A percentile compares a stretch with the other conserved stretches of the same genome.
Evolutionary conservation across 495 filamentous ascomycete genomes (phyloP).

Genomic region (Penicillium canescens): DNA sequence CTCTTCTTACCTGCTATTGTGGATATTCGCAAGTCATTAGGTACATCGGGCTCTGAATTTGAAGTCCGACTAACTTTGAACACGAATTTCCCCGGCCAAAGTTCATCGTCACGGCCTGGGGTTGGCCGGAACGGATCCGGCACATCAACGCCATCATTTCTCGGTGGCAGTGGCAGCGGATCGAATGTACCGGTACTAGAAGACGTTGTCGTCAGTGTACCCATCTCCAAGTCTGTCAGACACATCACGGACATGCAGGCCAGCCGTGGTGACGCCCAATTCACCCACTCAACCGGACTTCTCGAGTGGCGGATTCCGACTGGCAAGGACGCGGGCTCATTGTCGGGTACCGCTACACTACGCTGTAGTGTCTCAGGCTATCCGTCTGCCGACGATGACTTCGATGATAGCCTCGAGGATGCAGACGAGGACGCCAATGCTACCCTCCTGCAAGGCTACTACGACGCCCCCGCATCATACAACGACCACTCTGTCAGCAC

Average conservation of each 20-base stretch:
- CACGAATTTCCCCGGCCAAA: conserved; percentile 54
- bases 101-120: conserved; percentile 33
- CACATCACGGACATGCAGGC: conserved; percentile 85
- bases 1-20: conserved; percentile 79
- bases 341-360: conserved; percentile 68
- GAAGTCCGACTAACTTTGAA: conserved; percentile 80
- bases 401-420: conserved; percentile 58
- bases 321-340: conserved; percentile 57
- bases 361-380: conserved; percentile 78
- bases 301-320: conserved; percentile 85
- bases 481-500: conserved; percentile 26
- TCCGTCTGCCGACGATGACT: conserved; percentile 47
- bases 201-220: conserved; percentile 78
- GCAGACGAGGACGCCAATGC: conserved; percentile 37
- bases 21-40: conserved; percentile 78
- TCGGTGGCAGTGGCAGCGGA: conserved; percentile 54
- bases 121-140: conserved; percentile 46
- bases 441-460: conserved; percentile 51
- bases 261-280: conserved; percentile 81
- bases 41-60: conserved; percentile 75
- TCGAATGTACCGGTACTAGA: conserved; percentile 63
- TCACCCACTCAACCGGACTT: conserved; percentile 64
- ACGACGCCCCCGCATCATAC: conserved; percentile 53
- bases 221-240: conserved; percentile 76
- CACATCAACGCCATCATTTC: conserved; percentile 61